A percentile compares a stretch with the other conserved stretches of the same genome.
phyloP scores from a whole-genome alignment of 2,329 filamentous ascomycete genomes.

The Arthrinium phaeospermum region DNA sequence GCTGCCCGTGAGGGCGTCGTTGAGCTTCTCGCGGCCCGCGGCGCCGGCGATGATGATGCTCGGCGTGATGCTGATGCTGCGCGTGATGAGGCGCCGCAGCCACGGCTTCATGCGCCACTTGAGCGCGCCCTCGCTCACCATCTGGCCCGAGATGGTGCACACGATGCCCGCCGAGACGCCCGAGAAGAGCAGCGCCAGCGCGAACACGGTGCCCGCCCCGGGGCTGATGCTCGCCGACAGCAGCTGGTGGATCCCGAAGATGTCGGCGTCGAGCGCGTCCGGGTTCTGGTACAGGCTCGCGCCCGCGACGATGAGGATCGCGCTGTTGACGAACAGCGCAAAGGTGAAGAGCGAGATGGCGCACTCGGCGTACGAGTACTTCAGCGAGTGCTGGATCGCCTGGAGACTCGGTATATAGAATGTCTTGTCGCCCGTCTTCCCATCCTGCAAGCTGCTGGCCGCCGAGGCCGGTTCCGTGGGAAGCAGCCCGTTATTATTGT shows the following conservation, averaged over 20 bases:
- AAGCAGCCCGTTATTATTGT: constrained; percentile 60
- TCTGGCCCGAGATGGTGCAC: constrained; percentile 88
- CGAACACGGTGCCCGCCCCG: constrained; percentile 83
- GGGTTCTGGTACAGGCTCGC: constrained; percentile 71
- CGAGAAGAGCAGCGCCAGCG: constrained; percentile 78
- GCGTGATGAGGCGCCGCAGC: constrained; percentile 78
- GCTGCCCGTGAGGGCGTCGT: constrained; percentile 73
- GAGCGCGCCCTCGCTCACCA: constrained; percentile 84
- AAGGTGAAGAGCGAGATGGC: constrained; percentile 79
- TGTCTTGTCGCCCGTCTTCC: constrained; percentile 46
- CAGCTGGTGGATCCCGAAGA: constrained; percentile 82
- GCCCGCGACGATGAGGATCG: constrained; percentile 83
- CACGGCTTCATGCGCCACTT: constrained; percentile 78
- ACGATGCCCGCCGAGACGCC: constrained; percentile 84
- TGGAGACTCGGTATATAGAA: constrained; percentile 73
- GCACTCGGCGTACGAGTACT: constrained; percentile 75
- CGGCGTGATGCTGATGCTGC: constrained; percentile 80
- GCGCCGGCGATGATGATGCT: constrained; percentile 84
- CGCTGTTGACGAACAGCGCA: constrained; percentile 82
- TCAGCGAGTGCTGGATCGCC: constrained; percentile 77
- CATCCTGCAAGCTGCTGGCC: constrained; percentile 32
- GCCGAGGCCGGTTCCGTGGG: constrained; percentile 40
- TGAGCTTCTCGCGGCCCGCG: constrained; percentile 73
- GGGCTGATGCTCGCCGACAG: constrained; percentile 72
- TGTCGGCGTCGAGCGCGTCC: constrained; percentile 70